phyloP scores from a whole-genome alignment of 495 filamentous ascomycete genomes.

The Annulohypoxylon nitens region DNA sequence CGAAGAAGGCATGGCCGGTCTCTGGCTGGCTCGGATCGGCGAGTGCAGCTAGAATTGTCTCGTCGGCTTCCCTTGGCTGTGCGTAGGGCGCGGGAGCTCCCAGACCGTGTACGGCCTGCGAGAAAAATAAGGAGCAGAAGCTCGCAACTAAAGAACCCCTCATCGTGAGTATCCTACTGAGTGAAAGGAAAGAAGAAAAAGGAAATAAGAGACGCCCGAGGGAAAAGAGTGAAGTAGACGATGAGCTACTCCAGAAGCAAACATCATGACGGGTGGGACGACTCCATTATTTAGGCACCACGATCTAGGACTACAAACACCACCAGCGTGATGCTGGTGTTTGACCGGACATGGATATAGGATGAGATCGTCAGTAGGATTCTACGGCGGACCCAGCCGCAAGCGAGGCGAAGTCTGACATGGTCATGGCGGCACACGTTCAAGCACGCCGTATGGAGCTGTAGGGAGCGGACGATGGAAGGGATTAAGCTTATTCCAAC shows the following conservation, averaged over 20 bases:
- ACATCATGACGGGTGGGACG: constrained; percentile 1
- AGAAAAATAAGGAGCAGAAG: constrained; percentile 14
- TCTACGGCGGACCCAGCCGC: neutral
- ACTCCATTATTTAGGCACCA: constrained; percentile 21
- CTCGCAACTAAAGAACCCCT: constrained; percentile 5
- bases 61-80: constrained; percentile 14
- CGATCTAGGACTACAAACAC: constrained; percentile 1
- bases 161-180: constrained; percentile 10
- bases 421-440: neutral
- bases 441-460: neutral
- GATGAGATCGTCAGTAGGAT: neutral
- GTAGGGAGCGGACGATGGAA: neutral
- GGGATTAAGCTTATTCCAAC: constrained; percentile 1
- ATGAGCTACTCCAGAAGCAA: neutral
- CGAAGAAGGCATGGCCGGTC: constrained; percentile 50
- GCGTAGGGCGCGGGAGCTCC: constrained; percentile 29
- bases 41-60: constrained; percentile 31
- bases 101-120: constrained; percentile 22
- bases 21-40: constrained; percentile 26
- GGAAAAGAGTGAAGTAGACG: neutral
- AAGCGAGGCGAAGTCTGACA: constrained; percentile 2
- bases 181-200: neutral
- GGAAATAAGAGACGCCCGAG: neutral
- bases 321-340: neutral
- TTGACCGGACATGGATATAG: neutral